Evolutionary conservation across 169 alveolate genomes (phyloP).

Genomic region (Plasmodium reichenowi): DNA sequence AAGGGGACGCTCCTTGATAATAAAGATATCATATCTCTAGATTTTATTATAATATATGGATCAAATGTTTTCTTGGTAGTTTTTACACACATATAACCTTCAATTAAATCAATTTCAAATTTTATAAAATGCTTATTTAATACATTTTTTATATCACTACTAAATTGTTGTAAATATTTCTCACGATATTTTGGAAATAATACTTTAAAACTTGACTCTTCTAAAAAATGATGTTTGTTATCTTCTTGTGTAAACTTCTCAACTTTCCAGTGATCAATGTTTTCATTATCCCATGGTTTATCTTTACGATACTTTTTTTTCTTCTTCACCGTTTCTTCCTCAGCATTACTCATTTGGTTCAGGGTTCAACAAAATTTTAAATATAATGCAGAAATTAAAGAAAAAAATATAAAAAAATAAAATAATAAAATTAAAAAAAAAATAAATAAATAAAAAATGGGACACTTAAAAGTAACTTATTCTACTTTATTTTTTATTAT

Average conservation of each 20-base stretch:
- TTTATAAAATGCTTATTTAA: conserved; percentile 89
- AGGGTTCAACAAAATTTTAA: not conserved
- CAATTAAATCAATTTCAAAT: conserved; percentile 97
- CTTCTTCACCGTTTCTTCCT: conserved; percentile 66
- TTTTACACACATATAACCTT: conserved; percentile 99
- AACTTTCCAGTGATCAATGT: conserved; percentile 98
- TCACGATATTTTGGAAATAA: conserved; percentile 99
- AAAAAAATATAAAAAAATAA: not conserved
- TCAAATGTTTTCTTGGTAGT: conserved; percentile 99
- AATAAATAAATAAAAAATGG: too few species aligned
- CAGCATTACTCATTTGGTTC: not conserved
- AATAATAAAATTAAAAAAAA: too few species aligned
- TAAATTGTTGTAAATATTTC: conserved; percentile 96
- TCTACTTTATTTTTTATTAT: too few species aligned
- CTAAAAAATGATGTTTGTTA: conserved; percentile 91
- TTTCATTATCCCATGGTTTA: conserved; percentile 99
- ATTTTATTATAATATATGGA: conserved; percentile 98
- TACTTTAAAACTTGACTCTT: conserved; percentile 97
- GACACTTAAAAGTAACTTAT: too few species aligned
- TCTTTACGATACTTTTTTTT: conserved; percentile 95
- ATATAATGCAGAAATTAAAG: not conserved
- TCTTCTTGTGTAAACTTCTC: conserved; percentile 89
- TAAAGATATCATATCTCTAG: conserved; percentile 98
- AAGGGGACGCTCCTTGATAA: conserved; percentile 99
- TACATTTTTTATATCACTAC: conserved; percentile 95